phyloP scores from a whole-genome alignment of 2,329 filamentous ascomycete genomes.

The Myriosclerotinia curreyana region DNA sequence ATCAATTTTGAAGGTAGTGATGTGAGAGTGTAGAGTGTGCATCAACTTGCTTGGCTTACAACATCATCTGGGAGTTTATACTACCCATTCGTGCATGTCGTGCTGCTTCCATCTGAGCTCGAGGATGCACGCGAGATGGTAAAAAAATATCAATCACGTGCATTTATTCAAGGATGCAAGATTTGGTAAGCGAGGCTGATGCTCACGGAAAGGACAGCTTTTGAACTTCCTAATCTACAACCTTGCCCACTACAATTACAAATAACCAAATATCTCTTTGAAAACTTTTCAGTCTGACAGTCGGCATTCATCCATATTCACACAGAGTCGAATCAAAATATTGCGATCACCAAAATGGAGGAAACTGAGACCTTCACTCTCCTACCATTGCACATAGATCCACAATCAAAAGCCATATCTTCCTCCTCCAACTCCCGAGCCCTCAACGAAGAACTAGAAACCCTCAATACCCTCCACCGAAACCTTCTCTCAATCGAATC shows the following conservation, averaged over 20 bases:
- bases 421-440: slow-evolving; percentile 47
- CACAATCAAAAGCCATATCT: slow-evolving; percentile 72
- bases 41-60: too few relatives aligned
- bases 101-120: too few relatives aligned
- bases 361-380: slow-evolving; percentile 73
- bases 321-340: background rate
- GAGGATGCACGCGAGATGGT: too few relatives aligned
- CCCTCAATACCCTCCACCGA: slow-evolving; percentile 78
- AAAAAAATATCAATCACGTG: too few relatives aligned
- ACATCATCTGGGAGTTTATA: too few relatives aligned
- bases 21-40: too few relatives aligned
- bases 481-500: slow-evolving; percentile 63
- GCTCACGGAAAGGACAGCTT: slow-evolving; percentile 11
- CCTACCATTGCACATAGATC: slow-evolving; percentile 77
- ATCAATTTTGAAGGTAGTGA: too few relatives aligned
- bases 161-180: too few relatives aligned
- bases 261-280: background rate
- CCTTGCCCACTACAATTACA: background rate
- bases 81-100: too few relatives aligned
- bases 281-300: background rate
- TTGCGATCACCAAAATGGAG: slow-evolving; percentile 45
- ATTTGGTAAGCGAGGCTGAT: slow-evolving; percentile 5
- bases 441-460: slow-evolving; percentile 62
- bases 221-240: background rate
- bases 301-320: background rate